Evolutionary conservation across 768 basidiomycete species (phyloP).

Genomic region (Cyathus striatus): DNA sequence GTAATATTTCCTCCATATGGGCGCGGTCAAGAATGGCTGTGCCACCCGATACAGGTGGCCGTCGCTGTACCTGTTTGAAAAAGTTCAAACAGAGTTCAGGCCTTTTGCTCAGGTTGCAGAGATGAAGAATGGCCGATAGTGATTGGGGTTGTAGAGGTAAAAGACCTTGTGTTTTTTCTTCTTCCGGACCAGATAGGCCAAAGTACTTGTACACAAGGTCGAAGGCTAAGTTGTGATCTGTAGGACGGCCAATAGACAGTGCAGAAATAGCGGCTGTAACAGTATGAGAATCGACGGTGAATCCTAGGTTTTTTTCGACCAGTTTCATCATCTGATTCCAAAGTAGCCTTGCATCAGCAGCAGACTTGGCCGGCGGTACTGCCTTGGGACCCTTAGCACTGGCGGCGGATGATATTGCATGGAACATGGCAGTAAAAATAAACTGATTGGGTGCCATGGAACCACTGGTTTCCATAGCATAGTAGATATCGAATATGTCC

Average conservation of each 20-base stretch:
- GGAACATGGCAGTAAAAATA: conserved; percentile 65
- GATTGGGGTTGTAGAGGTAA: conserved; percentile 40
- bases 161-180: conserved; percentile 27
- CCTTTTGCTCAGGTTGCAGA: conserved; percentile 48
- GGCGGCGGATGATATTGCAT: conserved; percentile 30
- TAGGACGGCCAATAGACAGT: conserved; percentile 46
- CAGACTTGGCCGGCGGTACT: conserved; percentile 31
- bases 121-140: conserved; percentile 47
- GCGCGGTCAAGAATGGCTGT: conserved; percentile 37
- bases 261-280: conserved; percentile 49
- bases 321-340: conserved; percentile 64
- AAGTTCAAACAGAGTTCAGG: conserved; percentile 49
- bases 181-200: conserved; percentile 49
- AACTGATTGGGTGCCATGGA: conserved; percentile 54
- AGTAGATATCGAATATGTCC: conserved; percentile 72
- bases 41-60: conserved; percentile 31
- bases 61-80: conserved; percentile 52
- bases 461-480: conserved; percentile 59
- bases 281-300: conserved; percentile 49
- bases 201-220: conserved; percentile 58
- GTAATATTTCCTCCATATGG: conserved; percentile 62
- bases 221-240: conserved; percentile 66
- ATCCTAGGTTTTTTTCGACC: conserved; percentile 34
- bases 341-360: conserved; percentile 64
- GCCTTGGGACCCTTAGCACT: conserved; percentile 17